Conservation (phyloP, 202 grass and related monocot species). For the Tripidium arundinaceum region DNA sequence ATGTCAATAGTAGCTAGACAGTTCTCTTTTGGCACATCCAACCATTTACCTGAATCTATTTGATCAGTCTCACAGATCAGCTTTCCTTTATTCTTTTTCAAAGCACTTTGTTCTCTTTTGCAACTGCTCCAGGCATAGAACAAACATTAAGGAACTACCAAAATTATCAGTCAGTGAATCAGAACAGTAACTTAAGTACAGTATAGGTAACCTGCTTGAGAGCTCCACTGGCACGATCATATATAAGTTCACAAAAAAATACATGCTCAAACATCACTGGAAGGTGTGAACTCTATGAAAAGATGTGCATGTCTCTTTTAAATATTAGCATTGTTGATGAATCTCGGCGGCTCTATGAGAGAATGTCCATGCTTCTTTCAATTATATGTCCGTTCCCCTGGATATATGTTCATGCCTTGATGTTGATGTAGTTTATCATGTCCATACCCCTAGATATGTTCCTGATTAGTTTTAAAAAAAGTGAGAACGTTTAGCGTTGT, state of each 20-base stretch:
- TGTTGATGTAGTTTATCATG: too few species aligned
- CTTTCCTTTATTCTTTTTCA: constrained; percentile 86
- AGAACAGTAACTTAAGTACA: constrained; percentile 34
- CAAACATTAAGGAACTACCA: constrained; percentile 17
- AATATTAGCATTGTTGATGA: too few species aligned
- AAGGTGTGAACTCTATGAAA: constrained; percentile 60
- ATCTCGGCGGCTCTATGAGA: too few species aligned
- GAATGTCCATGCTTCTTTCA: too few species aligned
- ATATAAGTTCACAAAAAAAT: constrained; percentile 95
- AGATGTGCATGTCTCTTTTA: too few species aligned
- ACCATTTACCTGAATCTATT: constrained; percentile 50
- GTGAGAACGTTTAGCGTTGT: too few species aligned
- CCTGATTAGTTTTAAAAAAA: too few species aligned
- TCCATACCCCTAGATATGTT: too few species aligned
- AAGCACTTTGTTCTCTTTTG: constrained; percentile 41
- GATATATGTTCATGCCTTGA: too few species aligned
- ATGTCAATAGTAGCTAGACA: constrained; percentile 86
- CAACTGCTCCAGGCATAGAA: constrained; percentile 52
- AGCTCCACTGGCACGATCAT: constrained; percentile 73
- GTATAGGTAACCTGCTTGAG: constrained; percentile 76
- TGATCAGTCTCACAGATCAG: constrained; percentile 59
- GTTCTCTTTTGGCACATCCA: constrained; percentile 50
- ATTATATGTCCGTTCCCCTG: too few species aligned
- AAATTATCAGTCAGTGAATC: constrained; percentile 22
- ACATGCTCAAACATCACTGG: constrained; percentile 74